Base-by-base conservation (phyloP, 139 green algal species). In the Eudorina sp. region DNA sequence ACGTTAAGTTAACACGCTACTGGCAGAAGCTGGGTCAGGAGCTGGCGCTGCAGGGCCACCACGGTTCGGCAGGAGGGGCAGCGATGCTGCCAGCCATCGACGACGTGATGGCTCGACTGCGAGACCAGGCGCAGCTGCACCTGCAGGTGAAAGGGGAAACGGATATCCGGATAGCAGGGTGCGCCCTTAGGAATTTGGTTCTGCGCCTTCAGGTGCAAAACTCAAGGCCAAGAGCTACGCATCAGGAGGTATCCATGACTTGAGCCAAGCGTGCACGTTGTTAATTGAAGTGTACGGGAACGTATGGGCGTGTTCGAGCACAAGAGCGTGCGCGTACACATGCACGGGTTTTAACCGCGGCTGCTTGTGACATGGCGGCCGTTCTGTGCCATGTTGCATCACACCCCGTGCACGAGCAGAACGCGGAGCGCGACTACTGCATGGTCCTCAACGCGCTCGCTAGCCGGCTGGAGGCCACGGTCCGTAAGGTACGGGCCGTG, bases 1-100 rank as follows among this genome's bases (percentile, higher is more conserved):
- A 98, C 90, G 93, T 94, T 18, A 94, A 98, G 91, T 91, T 98
- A 36, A 98, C 96, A 0, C 45, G 46, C 41, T 92, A 93, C 75
- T 93, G 92, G 92, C 69, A 55, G 48, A 58, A 89, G 60, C 70
- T 94, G n/a, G 78, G 48, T 5, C 43, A 55, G 23, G 88, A 91
- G 87, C 76, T 93, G 53, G 86, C 88, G 45, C 66, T 89, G 4
- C 29, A 55, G 3, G 84, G 70, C 0, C 27, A 53, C 11, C 64
- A 31, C 27, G 38, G 7, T 23, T 19, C 8, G 43, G n/a, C 18
- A 66, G 40, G 25, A 83, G 95, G 53, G 79, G 93, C 68, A 90
- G 96, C 83, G 60, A 70, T 62, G 55, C 82, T 84, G 46, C 83
- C 80, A 25, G 14, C 60, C 9, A 66, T 76, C 2, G 80, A 86